Evolutionary conservation across 1,284 basidiomycete species (phyloP).

Genomic region (Microbotryomycetes sp.): DNA sequence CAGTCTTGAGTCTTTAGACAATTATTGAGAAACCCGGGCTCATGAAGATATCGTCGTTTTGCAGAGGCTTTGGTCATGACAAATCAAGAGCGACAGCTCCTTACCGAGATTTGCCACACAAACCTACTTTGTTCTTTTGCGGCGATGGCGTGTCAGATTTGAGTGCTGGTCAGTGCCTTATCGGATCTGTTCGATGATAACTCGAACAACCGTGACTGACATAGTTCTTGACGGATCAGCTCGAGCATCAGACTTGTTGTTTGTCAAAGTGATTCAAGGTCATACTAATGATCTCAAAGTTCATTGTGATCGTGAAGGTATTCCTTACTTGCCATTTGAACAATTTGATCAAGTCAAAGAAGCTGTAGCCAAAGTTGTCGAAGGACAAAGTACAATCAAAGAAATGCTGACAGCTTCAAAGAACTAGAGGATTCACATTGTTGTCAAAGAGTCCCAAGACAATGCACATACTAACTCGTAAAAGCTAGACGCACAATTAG

Average conservation of each 20-base stretch:
- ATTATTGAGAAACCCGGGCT: not conserved
- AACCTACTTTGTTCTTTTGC: constrained; percentile 84
- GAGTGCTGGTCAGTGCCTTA: constrained; percentile 12
- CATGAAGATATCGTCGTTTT: not conserved
- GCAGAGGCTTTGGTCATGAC: constrained; percentile 80
- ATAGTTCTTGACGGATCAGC: constrained; percentile 90
- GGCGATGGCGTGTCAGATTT: constrained; percentile 70
- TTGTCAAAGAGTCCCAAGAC: too few species aligned
- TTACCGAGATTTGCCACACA: constrained; percentile 61
- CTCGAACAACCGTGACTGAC: constrained; percentile 45
- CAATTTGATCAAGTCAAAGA: constrained; percentile 46
- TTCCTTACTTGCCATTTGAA: constrained; percentile 44
- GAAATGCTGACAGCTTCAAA: constrained; percentile 51
- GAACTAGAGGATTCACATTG: constrained; percentile 49
- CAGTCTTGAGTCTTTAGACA: constrained; percentile 23
- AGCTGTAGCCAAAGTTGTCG: constrained; percentile 63
- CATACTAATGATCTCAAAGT: constrained; percentile 72
- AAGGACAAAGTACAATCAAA: constrained; percentile 21
- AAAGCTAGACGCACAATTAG: too few species aligned
- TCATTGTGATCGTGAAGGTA: constrained; percentile 55
- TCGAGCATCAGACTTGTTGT: constrained; percentile 77
- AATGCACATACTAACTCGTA: too few species aligned
- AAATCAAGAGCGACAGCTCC: constrained; percentile 85
- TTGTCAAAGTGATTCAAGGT: constrained; percentile 69
- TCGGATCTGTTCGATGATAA: not conserved